A percentile compares a stretch with the other conserved stretches of the same genome.
phyloP scores from a whole-genome alignment of 331 rosid genomes.

The Quercus phellos region DNA sequence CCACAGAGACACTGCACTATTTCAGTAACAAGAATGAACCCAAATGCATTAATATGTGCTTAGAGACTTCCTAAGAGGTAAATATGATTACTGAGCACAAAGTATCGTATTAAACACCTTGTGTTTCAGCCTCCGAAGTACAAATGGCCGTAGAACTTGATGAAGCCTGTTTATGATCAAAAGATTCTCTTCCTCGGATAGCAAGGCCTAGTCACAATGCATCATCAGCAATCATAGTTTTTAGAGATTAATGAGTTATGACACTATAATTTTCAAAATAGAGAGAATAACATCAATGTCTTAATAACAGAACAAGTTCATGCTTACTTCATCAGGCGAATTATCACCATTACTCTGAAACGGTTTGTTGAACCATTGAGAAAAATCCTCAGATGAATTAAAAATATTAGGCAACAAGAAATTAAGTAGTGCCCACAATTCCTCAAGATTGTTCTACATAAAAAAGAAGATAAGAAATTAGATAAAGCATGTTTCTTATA shows the following conservation, averaged over 20 bases:
- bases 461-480: constrained; percentile 9
- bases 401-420: constrained; percentile 97
- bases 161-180: constrained; percentile 97
- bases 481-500: not conserved
- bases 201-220: constrained; percentile 60
- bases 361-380: constrained; percentile 99
- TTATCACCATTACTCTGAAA: constrained; percentile 92
- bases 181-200: constrained; percentile 98
- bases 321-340: constrained; percentile 80
- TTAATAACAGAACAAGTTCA: constrained; percentile 5
- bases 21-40: not conserved
- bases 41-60: not conserved
- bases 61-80: not conserved
- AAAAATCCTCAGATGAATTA: constrained; percentile 93
- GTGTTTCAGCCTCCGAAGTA: constrained; percentile 97
- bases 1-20: not conserved
- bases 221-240: constrained; percentile 10
- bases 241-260: constrained; percentile 17
- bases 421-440: constrained; percentile 95
- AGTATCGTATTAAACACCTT: constrained; percentile 51
- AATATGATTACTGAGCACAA: constrained; percentile 5
- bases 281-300: constrained; percentile 2
- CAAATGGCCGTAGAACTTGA: constrained; percentile 98
- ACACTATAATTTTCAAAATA: constrained; percentile 3
- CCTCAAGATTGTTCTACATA: constrained; percentile 73